Conservation (phyloP, 2,329 filamentous ascomycete genomes). For the Alternaria postmessia region DNA sequence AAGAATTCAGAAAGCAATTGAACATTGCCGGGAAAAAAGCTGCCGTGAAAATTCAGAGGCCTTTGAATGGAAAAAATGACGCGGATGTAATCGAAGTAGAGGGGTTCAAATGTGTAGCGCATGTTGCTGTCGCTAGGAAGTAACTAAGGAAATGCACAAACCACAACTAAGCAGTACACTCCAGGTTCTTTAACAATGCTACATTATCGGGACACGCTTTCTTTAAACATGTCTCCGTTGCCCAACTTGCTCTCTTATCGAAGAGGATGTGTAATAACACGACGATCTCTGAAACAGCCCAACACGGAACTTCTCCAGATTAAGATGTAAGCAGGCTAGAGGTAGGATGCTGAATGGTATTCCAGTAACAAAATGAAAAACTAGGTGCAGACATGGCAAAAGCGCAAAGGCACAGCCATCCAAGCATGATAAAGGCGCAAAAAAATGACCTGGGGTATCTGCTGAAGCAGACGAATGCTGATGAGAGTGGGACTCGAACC, state of each 20-base stretch:
- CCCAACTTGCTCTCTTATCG: neutral
- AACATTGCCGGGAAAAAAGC: neutral
- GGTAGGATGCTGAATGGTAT: neutral
- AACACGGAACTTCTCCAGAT: neutral
- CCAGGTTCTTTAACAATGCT: neutral
- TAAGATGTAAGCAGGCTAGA: neutral
- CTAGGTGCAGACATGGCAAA: neutral
- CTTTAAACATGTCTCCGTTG: neutral
- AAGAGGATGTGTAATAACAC: neutral
- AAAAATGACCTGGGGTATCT: slow-evolving; percentile 34
- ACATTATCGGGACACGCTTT: neutral
- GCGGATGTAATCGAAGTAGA: slow-evolving; percentile 11
- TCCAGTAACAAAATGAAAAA: neutral
- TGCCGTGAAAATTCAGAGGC: neutral
- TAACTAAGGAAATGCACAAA: neutral
- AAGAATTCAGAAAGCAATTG: slow-evolving; percentile 10
- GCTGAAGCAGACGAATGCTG: slow-evolving; percentile 41
- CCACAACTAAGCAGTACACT: neutral
- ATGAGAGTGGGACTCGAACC: slow-evolving; percentile 54
- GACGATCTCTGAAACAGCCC: neutral
- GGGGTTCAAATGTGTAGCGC: slow-evolving; percentile 14
- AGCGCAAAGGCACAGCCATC: neutral
- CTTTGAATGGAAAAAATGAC: slow-evolving; percentile 7
- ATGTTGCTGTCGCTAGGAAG: slow-evolving; percentile 19
- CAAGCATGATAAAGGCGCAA: neutral